Base-by-base conservation (phyloP, 2,329 filamentous ascomycete species). In the Trichoderma koningiopsis region DNA sequence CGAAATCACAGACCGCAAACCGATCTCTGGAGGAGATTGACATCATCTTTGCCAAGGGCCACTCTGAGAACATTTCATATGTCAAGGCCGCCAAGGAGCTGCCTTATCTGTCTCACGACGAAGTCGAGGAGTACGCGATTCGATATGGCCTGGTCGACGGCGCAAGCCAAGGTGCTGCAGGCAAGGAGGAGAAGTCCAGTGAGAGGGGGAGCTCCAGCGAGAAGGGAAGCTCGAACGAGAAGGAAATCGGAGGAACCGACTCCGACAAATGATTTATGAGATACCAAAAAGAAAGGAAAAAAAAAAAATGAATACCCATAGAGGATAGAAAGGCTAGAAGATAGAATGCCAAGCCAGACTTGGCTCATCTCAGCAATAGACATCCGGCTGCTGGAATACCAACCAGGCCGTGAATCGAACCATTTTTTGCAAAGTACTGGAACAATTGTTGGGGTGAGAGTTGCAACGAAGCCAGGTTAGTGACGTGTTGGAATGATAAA, bases 21-120 rank as follows among this genome's bases (percentile, higher is more conserved):
- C 72, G 75, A 40, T 81, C 81, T 56, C 78, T 88, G 55, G 86
- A 88, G 74, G 85, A 88, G 76, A 88, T 88, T 62, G 85, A 88
- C 72, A 83, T 83, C 55, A 86, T 89, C 68, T 89, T 89, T 70
- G 86, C 84, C 75, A 89, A 89, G 80, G 87, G 86, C 13, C 83
- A 82, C 72, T 76, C 82, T 35, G 88, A 90, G 77, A 85, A 87
- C 2, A 89, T 86, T 5, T 86, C 83, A 5, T 89, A 89, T 71
- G 87, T 90, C 66, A 81, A 81, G 71, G 88, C 87, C 5, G 85
- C 86, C 37, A 81, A 85, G 72, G 83, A 89, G 60, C 77, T 90
- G 68, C 88, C 88, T 0, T 81, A 83, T 71, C 79, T 89, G 14
- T 77, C 81, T 4, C 81, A 82, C 11, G 79, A 82, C 55, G 83